Evolutionary conservation across 2,329 filamentous ascomycete genomes (phyloP), one percentile per base, ranked within the genome.

Genomic region (Colletotrichum spaethianum): DNA sequence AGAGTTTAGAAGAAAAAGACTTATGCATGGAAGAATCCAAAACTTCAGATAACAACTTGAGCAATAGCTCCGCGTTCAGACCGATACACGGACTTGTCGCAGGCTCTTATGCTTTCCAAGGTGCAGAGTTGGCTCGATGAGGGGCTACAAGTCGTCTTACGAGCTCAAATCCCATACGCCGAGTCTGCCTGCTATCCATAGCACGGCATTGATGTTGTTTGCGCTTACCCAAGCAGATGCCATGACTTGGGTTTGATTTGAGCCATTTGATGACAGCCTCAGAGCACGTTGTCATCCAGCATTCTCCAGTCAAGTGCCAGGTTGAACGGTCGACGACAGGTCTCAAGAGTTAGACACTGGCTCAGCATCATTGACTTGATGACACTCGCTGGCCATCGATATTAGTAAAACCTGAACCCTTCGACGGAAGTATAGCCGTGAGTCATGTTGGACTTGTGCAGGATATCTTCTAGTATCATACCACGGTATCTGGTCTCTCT

Each of bases 1-100:
- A 59, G 42, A 53, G 65, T 69, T 36, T 59, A n/a, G 57, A 68
- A 63, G 9, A 16, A 4, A 28, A 57, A 63, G 56, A n/a, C 26
- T 20, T 36, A 31, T 69, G 65, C 42, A 26, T 48, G 59, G 65
- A 72, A 69, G 65, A 63, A 63, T n/a, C 36, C 20, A 28, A 46
- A 59, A 60, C 18, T 57, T 63, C 28, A 63, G 52, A 63, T 28
- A 50, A 31, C 4, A 12, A 18, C 14, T 46, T 14, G 16, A 4
- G 38, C 18, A 36, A 28, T 46, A 23, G 14, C 40, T 26, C 11
- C 48, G 16, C 26, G 26, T 52, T 18, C 16, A 3, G 9, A 31
- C 48, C 7, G 26, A 20, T 28, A 5, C 26, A 26, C 8, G 5
- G 9, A 18, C 4, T 3, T 28, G 14, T 8, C 2, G 23, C 4